phyloP scores from a whole-genome alignment of 208 protist species.

The Leishmania guyanensis region DNA sequence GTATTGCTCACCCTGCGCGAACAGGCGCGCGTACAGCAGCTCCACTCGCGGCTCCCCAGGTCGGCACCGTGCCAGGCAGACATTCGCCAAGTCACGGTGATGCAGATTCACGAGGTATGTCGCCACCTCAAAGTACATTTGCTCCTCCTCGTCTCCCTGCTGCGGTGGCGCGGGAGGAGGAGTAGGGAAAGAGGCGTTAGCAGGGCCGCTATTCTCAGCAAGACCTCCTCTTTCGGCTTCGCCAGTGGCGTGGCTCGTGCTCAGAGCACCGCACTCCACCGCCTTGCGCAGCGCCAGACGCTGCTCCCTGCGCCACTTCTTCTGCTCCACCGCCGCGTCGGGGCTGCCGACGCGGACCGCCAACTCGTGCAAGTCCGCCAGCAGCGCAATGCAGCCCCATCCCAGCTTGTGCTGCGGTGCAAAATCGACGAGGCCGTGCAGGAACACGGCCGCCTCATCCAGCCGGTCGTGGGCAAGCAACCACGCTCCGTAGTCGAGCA shows the following conservation, averaged over 20 bases:
- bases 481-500: slow-evolving; percentile 83
- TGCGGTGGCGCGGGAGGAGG: background rate
- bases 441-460: slow-evolving; percentile 86
- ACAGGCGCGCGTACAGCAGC: slow-evolving; percentile 78
- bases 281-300: slow-evolving; percentile 58
- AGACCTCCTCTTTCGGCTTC: background rate
- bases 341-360: slow-evolving; percentile 50
- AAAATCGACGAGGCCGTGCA: slow-evolving; percentile 79
- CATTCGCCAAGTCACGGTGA: slow-evolving; percentile 71
- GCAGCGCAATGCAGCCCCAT: slow-evolving; percentile 73
- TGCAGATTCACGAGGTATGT: slow-evolving; percentile 66
- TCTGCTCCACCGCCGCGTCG: slow-evolving; percentile 35
- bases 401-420: slow-evolving; percentile 45
- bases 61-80: slow-evolving; percentile 66
- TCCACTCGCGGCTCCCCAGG: slow-evolving; percentile 41
- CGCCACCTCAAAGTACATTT: slow-evolving; percentile 45
- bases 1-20: slow-evolving; percentile 74
- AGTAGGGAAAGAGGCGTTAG: background rate
- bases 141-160: slow-evolving; percentile 25
- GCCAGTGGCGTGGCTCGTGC: background rate
- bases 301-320: slow-evolving; percentile 64
- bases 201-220: background rate
- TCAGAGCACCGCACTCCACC: slow-evolving; percentile 20
- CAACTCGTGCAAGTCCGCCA: slow-evolving; percentile 64
- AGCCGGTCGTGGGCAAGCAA: slow-evolving; percentile 78